Base-by-base conservation (phyloP, 2,329 filamentous ascomycete species). In the Botrytis porri region DNA sequence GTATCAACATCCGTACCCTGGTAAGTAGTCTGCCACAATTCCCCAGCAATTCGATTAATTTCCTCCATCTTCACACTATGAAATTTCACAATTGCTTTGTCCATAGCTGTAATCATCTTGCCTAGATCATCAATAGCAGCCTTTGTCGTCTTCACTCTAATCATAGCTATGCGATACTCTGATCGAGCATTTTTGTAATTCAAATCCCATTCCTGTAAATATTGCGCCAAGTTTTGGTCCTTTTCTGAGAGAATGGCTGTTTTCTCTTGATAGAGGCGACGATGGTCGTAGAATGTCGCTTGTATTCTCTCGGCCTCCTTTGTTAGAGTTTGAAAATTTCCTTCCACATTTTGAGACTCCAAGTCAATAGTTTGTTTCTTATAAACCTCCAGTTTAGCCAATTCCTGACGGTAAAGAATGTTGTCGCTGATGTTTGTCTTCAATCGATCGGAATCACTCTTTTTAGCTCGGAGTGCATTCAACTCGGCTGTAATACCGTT, bases 51-150 rank as follows among this genome's bases (percentile, higher is more conserved):
- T 73, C 90, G 88, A 83, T 99, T 99, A 82, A 99, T 95, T 82
- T 99, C 95, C 78, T 96, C 93, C 96, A 99, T 99, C 85, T 99
- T 99, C 80, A 97, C 85, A 43, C 91, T 88, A 84, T 99, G 96
- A 80, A 95, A 99, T 79, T 93, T 93, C 93, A 99, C 98, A 80
- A 99, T 97, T 64, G 96, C 97, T 80, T 96, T 94, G 84, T 98
- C 95, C 20, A 99, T 87, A 12, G 96, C 96, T 16, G 89, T 87
- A 61, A 89, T 87, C 81, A 97, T 98, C 59, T 93, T 92, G 10
- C 88, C 92, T 51, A 99, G 85, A 81, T 99, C 96, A 73, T 97
- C 94, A 71, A 97, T 93, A 4, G 94, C 95, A 5, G 95, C 95
- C 82, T 95, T 97, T 66, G 94, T 98, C 0, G 95, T 97, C 83